Conservation (phyloP, 331 rosid genomes). For the Pyracantha coccinea region DNA sequence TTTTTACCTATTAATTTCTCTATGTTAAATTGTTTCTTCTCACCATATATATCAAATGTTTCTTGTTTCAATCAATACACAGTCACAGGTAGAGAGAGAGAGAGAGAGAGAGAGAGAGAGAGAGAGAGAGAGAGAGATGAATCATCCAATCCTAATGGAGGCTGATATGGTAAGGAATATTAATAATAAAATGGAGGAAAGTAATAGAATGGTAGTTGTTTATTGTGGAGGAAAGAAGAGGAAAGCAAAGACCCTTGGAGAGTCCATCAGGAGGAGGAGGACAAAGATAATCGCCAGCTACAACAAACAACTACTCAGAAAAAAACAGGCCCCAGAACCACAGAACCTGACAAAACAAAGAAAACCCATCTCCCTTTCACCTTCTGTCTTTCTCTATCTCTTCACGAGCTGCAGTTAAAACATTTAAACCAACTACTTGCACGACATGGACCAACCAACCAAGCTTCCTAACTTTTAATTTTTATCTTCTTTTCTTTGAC, state of each 20-base stretch:
- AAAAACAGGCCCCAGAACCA: neutral
- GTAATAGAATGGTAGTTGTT: neutral
- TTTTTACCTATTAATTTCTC: conserved; percentile 4
- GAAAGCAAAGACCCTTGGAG: conserved; percentile 20
- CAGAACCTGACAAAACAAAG: conserved; percentile 1
- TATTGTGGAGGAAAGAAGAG: conserved; percentile 21
- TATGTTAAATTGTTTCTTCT: conserved; percentile 1
- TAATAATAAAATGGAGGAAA: neutral
- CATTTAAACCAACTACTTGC: conserved; percentile 32
- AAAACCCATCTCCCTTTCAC: conserved; percentile 3
- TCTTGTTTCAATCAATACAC: neutral
- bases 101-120: neutral
- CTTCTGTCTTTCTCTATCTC: conserved; percentile 29
- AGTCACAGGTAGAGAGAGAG: neutral
- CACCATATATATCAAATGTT: conserved; percentile 1
- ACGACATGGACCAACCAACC: conserved; percentile 32
- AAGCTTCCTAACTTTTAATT: neutral
- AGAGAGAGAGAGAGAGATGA: neutral
- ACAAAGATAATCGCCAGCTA: conserved; percentile 40
- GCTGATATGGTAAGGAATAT: neutral
- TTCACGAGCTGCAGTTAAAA: conserved; percentile 63
- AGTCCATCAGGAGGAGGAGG: conserved; percentile 30
- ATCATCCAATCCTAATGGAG: neutral
- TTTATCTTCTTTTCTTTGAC: too few species aligned
- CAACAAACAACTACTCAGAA: neutral